These are phyloP conservation scores for Marasmius tenuissimus DNA, from an alignment of 1,284 basidiomycete genomes.

Conservation along the genomic window DNA sequence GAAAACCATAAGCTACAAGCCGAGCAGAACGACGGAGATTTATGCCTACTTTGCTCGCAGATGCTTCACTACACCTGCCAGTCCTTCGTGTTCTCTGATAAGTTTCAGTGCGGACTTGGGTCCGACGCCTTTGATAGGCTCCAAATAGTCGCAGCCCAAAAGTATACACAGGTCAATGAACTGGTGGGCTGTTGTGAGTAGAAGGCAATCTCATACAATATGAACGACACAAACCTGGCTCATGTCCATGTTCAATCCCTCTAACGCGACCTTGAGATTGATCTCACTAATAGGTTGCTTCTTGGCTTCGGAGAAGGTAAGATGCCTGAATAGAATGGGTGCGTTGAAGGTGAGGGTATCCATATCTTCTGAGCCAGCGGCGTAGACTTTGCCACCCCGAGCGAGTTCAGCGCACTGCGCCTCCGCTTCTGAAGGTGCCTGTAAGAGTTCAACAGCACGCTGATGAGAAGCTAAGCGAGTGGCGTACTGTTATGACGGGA, in stretches of 20 bases:
- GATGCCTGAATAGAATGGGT: constrained; percentile 90
- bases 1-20: background rate
- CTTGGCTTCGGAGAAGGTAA: constrained; percentile 98
- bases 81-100: constrained; percentile 80
- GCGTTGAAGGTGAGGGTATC: constrained; percentile 96
- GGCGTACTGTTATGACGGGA: constrained; percentile 82
- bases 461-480: background rate
- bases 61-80: constrained; percentile 83
- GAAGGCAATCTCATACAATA: background rate
- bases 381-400: constrained; percentile 93
- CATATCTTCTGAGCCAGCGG: constrained; percentile 99
- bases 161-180: constrained; percentile 98
- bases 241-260: constrained; percentile 93
- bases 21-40: background rate
- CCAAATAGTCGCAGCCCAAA: constrained; percentile 97
- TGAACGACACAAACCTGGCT: constrained; percentile 57
- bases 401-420: constrained; percentile 98
- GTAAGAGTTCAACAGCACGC: constrained; percentile 8
- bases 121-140: constrained; percentile 93
- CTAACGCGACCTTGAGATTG: constrained; percentile 77
- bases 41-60: constrained; percentile 72
- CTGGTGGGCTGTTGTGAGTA: constrained; percentile 38
- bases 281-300: constrained; percentile 98
- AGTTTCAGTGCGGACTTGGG: constrained; percentile 96
- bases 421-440: constrained; percentile 98